Evolutionary conservation across 78 protist species (phyloP).

Genomic region (Chrysochromulina parva): DNA sequence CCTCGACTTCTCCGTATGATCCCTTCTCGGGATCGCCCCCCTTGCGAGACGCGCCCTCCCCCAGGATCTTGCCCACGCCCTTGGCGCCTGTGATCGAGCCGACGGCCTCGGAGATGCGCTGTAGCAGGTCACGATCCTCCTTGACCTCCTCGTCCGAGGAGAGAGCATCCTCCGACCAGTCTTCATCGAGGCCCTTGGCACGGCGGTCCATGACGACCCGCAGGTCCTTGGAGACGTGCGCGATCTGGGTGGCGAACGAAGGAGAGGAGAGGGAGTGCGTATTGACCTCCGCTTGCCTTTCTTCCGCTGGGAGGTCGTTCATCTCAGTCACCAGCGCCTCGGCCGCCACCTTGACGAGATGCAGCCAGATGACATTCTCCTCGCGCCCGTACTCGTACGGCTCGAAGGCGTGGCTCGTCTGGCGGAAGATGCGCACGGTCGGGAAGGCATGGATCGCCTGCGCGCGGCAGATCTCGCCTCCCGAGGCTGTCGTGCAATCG

Average conservation of each 20-base stretch:
- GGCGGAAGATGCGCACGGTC: background rate
- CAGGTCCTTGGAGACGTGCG: conserved; percentile 4
- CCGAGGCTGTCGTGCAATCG: background rate
- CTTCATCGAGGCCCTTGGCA: background rate
- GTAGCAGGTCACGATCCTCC: background rate
- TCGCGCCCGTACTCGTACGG: conserved; percentile 23
- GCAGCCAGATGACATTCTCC: conserved; percentile 17
- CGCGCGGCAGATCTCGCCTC: background rate
- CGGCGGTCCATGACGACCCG: background rate
- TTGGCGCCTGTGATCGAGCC: background rate
- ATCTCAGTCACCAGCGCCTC: background rate
- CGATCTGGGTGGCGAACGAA: background rate
- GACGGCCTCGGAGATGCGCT: background rate
- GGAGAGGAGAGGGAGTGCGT: background rate
- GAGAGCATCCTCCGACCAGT: conserved; percentile 18
- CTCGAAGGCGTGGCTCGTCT: background rate
- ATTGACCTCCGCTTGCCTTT: background rate
- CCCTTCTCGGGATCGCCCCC: background rate
- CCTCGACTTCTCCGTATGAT: background rate
- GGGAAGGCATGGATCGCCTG: background rate
- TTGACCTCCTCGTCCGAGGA: background rate
- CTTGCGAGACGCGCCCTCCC: background rate
- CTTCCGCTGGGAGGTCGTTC: background rate
- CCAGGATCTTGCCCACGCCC: background rate
- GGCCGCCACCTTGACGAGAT: conserved; percentile 4